These are phyloP conservation scores for Hepatocystis sp. DNA, from an alignment of 169 alveolate genomes.

Conservation along the genomic window DNA sequence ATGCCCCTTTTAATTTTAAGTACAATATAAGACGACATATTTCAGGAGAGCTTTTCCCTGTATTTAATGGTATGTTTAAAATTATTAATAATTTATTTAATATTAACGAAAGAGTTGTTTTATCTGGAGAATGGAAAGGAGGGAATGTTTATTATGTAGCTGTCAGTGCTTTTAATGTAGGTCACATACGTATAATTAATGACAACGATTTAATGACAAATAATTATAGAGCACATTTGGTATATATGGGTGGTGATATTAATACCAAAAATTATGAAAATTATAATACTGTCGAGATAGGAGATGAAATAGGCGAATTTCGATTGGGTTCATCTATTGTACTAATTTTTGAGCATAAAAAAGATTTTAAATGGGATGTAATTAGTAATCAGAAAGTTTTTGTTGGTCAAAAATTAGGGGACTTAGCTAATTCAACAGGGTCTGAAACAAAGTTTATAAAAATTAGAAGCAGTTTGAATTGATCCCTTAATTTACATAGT, in stretches of 20 bases:
- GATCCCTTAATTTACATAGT: too few relatives aligned
- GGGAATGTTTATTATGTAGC: conserved; percentile 56
- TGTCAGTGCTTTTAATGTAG: conserved; percentile 66
- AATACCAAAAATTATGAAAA: conserved; percentile 47
- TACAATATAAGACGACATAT: conserved; percentile 64
- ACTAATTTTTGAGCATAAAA: conserved; percentile 58
- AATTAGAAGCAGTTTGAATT: conserved; percentile 13
- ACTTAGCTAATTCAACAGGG: neutral
- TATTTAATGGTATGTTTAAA: conserved; percentile 49
- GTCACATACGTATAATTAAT: conserved; percentile 26
- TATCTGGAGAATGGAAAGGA: conserved; percentile 64
- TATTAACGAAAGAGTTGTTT: conserved; percentile 56
- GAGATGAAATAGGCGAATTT: conserved; percentile 73
- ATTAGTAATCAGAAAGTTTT: conserved; percentile 6
- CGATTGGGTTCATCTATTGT: conserved; percentile 53
- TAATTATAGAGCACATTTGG: conserved; percentile 27
- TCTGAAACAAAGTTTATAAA: conserved; percentile 16
- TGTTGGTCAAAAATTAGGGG: conserved; percentile 56
- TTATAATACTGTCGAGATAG: conserved; percentile 17
- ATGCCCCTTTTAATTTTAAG: conserved; percentile 72
- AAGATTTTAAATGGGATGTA: conserved; percentile 27
- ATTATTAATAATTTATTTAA: conserved; percentile 37
- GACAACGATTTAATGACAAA: conserved; percentile 58
- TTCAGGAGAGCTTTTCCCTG: conserved; percentile 65
- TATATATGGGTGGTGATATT: conserved; percentile 72